These are phyloP conservation scores for Sordariomycetes sp. DNA, from an alignment of 2,329 filamentous ascomycete species.

Conservation along the genomic window DNA sequence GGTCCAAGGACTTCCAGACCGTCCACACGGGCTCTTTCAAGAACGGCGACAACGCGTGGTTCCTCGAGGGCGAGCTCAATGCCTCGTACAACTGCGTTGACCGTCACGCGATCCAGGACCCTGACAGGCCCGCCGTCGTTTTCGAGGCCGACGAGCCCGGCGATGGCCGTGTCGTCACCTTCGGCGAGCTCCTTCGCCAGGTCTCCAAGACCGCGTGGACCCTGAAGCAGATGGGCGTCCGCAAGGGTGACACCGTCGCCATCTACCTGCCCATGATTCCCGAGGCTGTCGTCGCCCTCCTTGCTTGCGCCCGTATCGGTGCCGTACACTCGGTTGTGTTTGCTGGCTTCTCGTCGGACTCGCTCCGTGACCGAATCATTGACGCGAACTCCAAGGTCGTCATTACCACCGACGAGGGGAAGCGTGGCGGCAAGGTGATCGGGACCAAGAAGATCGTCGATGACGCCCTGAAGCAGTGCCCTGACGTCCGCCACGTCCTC, in stretches of 20 bases:
- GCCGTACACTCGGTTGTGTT: constrained; percentile 97
- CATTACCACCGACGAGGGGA: constrained; percentile 95
- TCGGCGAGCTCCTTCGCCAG: constrained; percentile 83
- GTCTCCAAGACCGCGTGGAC: constrained; percentile 81
- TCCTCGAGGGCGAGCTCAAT: constrained; percentile 85
- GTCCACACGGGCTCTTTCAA: constrained; percentile 67
- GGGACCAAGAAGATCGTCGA: constrained; percentile 99
- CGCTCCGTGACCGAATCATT: constrained; percentile 85
- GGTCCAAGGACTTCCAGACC: constrained; percentile 86
- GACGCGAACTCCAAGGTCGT: constrained; percentile 87
- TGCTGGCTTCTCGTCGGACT: constrained; percentile 94
- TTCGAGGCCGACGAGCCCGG: constrained; percentile 91
- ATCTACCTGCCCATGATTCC: constrained; percentile 99
- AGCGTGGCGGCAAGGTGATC: constrained; percentile 94
- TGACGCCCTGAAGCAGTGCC: constrained; percentile 92
- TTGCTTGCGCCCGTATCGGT: constrained; percentile 86
- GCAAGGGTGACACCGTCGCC: constrained; percentile 94
- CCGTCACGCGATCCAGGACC: constrained; percentile 90
- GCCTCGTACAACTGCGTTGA: constrained; percentile 97
- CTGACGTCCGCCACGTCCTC: constrained; percentile 72
- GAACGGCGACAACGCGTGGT: constrained; percentile 86
- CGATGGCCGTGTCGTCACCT: constrained; percentile 84
- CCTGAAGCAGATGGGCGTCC: constrained; percentile 89
- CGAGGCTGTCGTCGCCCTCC: constrained; percentile 81
- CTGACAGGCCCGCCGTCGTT: constrained; percentile 89